A percentile compares a stretch with the other conserved stretches of the same genome.
These are phyloP conservation scores for Ramaria rubella DNA, from an alignment of 768 basidiomycete species.

Conservation along the genomic window DNA sequence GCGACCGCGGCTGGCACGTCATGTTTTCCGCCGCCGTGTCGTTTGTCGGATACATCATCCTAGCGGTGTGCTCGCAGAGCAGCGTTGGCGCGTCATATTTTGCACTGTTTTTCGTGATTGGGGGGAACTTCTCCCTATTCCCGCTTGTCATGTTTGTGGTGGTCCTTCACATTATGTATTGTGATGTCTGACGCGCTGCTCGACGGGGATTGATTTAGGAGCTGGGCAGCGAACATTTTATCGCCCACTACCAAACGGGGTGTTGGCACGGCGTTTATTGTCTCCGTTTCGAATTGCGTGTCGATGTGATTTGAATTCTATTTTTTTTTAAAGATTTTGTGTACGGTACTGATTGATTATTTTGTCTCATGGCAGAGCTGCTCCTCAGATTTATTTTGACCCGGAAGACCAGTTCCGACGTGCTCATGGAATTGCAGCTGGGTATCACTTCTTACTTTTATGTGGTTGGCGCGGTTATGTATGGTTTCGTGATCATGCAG, in stretches of 20 bases:
- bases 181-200: not conserved
- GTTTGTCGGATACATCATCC: slow-evolving; percentile 47
- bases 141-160: slow-evolving; percentile 49
- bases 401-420: slow-evolving; percentile 43
- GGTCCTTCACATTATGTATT: not conserved
- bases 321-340: not conserved
- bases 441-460: slow-evolving; percentile 22
- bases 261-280: slow-evolving; percentile 54
- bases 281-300: slow-evolving; percentile 51
- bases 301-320: slow-evolving; percentile 42
- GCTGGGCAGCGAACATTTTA: slow-evolving; percentile 54
- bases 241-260: slow-evolving; percentile 55
- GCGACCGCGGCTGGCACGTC: slow-evolving; percentile 50
- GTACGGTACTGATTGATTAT: not conserved
- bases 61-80: slow-evolving; percentile 44
- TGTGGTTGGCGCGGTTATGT: not conserved
- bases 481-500: slow-evolving; percentile 27
- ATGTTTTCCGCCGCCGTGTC: slow-evolving; percentile 43
- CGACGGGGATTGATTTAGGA: slow-evolving; percentile 29
- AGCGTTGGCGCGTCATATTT: slow-evolving; percentile 51
- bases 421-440: slow-evolving; percentile 51
- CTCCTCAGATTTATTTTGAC: slow-evolving; percentile 54
- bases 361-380: slow-evolving; percentile 31
- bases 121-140: slow-evolving; percentile 49
- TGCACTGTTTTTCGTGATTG: slow-evolving; percentile 50